Evolutionary conservation across 2,329 filamentous ascomycete genomes (phyloP), one percentile per base, ranked within the genome.

Genomic region (Aspergillus sp.): DNA sequence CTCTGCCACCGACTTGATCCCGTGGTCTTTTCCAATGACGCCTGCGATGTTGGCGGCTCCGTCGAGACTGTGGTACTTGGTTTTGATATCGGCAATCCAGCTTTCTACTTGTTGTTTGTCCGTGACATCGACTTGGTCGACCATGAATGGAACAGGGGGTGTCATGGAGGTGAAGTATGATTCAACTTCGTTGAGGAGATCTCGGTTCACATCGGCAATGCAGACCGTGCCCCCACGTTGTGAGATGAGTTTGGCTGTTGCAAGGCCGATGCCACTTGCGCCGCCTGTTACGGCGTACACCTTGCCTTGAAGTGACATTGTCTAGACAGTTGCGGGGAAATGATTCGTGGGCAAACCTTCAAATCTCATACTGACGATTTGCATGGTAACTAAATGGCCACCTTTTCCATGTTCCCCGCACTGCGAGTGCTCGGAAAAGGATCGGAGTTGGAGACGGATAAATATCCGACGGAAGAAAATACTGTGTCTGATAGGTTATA

Each of bases 231-330:
- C 55, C 3, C 55, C 55, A 10, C 49, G 32, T 4, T 29, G 3
- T 11, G 55, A 29, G 36, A 57, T 36, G 14, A 52, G 32, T 14
- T 53, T 52, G 49, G 55, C 55, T 0, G 39, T 53, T 2, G 55
- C 55, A 7, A 53, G 49, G 24, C 55, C 55, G 16, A 57, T 57
- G 14, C 55, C 55, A 10, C 36, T 46, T 4, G 11, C 55, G 14
- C 22, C 39, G 24, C 55, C 55, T 7, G 55, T 57, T 3, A 57
- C 47, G 22, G 39, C 49, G n/a, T 12, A 20, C 1, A 57, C 50
- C 11, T 57, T 52, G 24, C 50, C 55, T 49, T 39, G 49, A n/a
- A 57, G 49, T 4, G 55, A 57, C 54, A 56, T 56, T 56, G 7
- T 29, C 7, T 29, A 9, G 26, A 3, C 26, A 29, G 7, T 29